Conservation (phyloP, 768 basidiomycete species). For the Termitomyces sp. region DNA sequence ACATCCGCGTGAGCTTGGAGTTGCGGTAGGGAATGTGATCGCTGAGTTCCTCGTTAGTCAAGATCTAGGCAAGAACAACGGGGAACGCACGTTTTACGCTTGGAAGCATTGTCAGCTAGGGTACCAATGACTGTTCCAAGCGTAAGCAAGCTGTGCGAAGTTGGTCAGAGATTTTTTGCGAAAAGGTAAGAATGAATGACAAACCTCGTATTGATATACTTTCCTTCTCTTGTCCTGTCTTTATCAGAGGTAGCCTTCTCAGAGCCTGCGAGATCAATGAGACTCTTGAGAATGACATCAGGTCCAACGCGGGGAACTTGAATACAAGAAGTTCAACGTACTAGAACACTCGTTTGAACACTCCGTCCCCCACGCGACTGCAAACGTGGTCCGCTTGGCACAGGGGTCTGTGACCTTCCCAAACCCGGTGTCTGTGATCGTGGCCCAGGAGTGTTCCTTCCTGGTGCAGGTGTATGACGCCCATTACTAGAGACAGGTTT, state of each 20-base stretch:
- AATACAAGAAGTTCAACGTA: conserved; percentile 22
- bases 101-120: conserved; percentile 80
- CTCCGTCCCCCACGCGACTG: conserved; percentile 78
- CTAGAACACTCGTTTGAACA: conserved; percentile 73
- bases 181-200: neutral
- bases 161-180: conserved; percentile 4
- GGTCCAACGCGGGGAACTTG: neutral
- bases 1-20: conserved; percentile 88
- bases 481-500: conserved; percentile 21
- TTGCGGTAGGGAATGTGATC: conserved; percentile 95
- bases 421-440: conserved; percentile 39
- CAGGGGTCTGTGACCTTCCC: conserved; percentile 36
- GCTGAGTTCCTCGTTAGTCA: conserved; percentile 24
- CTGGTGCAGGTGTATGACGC: conserved; percentile 23
- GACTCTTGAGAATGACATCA: conserved; percentile 43
- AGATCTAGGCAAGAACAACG: neutral
- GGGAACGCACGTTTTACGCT: conserved; percentile 56
- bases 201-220: conserved; percentile 90
- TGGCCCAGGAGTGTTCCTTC: conserved; percentile 35
- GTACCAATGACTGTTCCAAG: conserved; percentile 91
- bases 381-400: conserved; percentile 43
- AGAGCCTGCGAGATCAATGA: conserved; percentile 95
- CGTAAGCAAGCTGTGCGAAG: conserved; percentile 64
- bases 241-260: conserved; percentile 96
- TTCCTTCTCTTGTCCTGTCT: conserved; percentile 92